These are phyloP conservation scores for Karstenula rhodostoma DNA, from an alignment of 2,329 filamentous ascomycete species.

Conservation along the genomic window DNA sequence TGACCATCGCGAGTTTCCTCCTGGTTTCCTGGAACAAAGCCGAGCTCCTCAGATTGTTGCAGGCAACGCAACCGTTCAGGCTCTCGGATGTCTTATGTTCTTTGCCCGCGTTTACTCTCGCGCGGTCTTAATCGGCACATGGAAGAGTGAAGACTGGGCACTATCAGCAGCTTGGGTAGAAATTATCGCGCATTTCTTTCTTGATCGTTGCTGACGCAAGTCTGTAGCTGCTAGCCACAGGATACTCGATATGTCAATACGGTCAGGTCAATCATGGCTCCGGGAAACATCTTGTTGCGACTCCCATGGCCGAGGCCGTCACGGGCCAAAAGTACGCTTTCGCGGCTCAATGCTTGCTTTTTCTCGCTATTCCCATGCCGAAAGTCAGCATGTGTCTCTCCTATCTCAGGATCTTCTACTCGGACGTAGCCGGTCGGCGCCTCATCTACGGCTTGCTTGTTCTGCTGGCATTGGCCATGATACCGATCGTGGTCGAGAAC, in stretches of 20 bases:
- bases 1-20: conserved; percentile 5
- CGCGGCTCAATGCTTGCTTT: conserved; percentile 25
- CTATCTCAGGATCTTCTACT: conserved; percentile 33
- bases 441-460: conserved; percentile 26
- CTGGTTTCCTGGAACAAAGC: conserved; percentile 21
- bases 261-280: conserved; percentile 27
- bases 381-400: conserved; percentile 36
- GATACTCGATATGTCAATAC: conserved; percentile 32
- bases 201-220: background rate
- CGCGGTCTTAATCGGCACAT: conserved; percentile 20
- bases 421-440: conserved; percentile 23
- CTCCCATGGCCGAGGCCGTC: conserved; percentile 15
- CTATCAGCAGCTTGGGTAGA: conserved; percentile 29
- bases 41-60: conserved; percentile 26
- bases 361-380: conserved; percentile 25
- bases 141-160: conserved; percentile 29
- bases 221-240: conserved; percentile 27
- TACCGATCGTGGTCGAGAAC: conserved; percentile 24
- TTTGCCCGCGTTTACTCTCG: conserved; percentile 29
- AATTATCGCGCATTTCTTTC: background rate
- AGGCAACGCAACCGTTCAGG: conserved; percentile 27
- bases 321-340: conserved; percentile 30
- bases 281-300: conserved; percentile 25
- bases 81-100: conserved; percentile 25
- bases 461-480: conserved; percentile 20